Evolutionary conservation across 2,329 filamentous ascomycete species (phyloP).

Genomic region (Arthrobotrys iridis): DNA sequence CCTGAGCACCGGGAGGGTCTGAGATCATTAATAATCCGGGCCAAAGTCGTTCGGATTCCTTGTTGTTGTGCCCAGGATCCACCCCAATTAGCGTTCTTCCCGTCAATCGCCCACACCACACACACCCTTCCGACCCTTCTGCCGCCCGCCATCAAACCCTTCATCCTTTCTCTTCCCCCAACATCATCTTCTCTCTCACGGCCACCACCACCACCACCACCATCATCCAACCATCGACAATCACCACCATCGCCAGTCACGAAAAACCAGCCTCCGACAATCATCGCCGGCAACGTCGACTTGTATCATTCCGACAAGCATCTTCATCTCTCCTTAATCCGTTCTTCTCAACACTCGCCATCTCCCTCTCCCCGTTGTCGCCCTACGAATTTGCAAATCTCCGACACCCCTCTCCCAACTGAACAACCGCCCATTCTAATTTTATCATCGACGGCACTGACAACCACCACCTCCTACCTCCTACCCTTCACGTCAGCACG

Average conservation of each 20-base stretch:
- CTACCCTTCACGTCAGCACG: background rate
- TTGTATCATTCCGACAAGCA: background rate
- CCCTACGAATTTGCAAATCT: slow-evolving; percentile 21
- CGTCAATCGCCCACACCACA: slow-evolving; percentile 17
- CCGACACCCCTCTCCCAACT: slow-evolving; percentile 33
- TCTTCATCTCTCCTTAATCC: background rate
- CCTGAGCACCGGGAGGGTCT: too few relatives aligned
- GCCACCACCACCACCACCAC: background rate
- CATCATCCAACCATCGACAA: background rate
- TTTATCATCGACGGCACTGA: slow-evolving; percentile 22
- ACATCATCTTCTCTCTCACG: background rate
- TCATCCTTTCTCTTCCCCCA: background rate
- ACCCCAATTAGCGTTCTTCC: slow-evolving; percentile 30
- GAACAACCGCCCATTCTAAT: slow-evolving; percentile 41
- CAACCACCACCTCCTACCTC: background rate
- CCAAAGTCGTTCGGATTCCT: too few relatives aligned
- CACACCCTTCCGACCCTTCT: background rate
- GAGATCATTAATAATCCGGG: too few relatives aligned
- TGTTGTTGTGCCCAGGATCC: slow-evolving; percentile 37
- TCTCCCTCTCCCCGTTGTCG: background rate
- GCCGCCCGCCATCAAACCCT: background rate
- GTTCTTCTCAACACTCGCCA: slow-evolving; percentile 7
- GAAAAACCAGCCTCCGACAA: background rate
- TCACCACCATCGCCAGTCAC: background rate
- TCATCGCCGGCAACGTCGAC: background rate